Base-by-base conservation (phyloP, 202 grass and related monocot genomes). In the Cymbopogon flexuosus region DNA sequence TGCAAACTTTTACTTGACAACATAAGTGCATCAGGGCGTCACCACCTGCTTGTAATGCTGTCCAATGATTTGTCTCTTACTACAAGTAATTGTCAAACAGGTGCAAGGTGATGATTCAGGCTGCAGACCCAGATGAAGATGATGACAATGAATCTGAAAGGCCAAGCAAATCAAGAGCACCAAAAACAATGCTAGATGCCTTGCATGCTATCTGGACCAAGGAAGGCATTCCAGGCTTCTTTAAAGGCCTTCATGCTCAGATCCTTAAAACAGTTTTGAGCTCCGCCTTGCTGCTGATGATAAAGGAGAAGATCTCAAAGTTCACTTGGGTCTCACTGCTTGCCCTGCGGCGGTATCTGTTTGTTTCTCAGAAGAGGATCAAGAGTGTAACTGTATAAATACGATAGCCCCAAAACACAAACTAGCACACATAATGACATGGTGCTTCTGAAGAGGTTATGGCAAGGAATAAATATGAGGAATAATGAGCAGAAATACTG, bases 31-130 rank as follows among this genome's bases (percentile, higher is more conserved):
- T 82, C 30, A 43, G 2, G 39, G 77, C 4, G 21, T 62, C 68
- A 4, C 6, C 13, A 68, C 58, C 62, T 37, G 21, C 29, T 77
- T 85, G 58, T 84, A 27, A 31, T 31, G 58, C 41, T 60, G 9
- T 56, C 6, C 16, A 23, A 31, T 51, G 16, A 71, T 73, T 80
- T 13, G 29, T 68, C 64, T 41, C 43, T 51, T 69, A 10, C 30
- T 37, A 22, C 16, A 57, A 80, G 39, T 73, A 64, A 34, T 65
- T 58, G 42, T 52, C 52, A 73, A 89, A 78, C 75, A 99, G 96
- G 89, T 99, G 96, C 80, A 99, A 99, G 81, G 89, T 91, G 56
- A 93, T 99, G 96, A 99, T 99, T 84, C 93, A 99, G 62, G 87
- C 92, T 31, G 88, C 93, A 15, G 70, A 88, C 72, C 64, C 82